Percentiles rank a stretch among this genome's conserved stretches.
These are phyloP conservation scores for Komagataella pseudopastoris DNA, from an alignment of 805 yeast genomes.

Conservation along the genomic window DNA sequence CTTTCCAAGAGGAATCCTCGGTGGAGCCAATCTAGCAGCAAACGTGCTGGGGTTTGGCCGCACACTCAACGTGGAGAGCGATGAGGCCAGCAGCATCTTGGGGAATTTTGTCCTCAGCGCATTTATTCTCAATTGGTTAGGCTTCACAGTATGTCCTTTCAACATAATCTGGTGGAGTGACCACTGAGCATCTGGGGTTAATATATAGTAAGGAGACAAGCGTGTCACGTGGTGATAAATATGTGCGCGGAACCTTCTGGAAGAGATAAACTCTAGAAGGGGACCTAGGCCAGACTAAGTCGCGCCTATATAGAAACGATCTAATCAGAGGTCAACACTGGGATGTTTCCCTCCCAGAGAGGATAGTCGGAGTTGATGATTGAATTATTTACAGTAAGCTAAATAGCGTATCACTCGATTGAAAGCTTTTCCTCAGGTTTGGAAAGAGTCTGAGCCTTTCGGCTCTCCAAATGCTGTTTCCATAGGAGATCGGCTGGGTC, in stretches of 20 bases:
- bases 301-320: not conserved
- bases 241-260: not conserved
- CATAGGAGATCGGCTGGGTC: constrained; percentile 62
- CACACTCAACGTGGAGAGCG: not conserved
- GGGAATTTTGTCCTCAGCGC: not conserved
- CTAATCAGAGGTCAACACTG: too few species aligned
- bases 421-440: not conserved
- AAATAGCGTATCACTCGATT: not conserved
- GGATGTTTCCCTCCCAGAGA: not conserved
- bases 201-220: not conserved
- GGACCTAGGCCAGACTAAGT: not conserved
- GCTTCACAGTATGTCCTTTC: not conserved
- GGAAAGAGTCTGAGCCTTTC: constrained; percentile 6
- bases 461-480: constrained; percentile 16
- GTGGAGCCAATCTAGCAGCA: not conserved
- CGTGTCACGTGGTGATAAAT: not conserved
- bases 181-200: not conserved
- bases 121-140: not conserved
- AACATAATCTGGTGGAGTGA: not conserved
- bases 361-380: not conserved
- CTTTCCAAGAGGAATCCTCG: not conserved
- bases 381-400: not conserved
- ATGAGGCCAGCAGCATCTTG: not conserved
- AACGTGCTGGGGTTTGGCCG: not conserved
- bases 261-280: not conserved